Evolutionary conservation across 192 early-diverging fungal genomes (phyloP), one percentile per base, ranked within the genome.

Genomic region (Radiomyces spectabilis): DNA sequence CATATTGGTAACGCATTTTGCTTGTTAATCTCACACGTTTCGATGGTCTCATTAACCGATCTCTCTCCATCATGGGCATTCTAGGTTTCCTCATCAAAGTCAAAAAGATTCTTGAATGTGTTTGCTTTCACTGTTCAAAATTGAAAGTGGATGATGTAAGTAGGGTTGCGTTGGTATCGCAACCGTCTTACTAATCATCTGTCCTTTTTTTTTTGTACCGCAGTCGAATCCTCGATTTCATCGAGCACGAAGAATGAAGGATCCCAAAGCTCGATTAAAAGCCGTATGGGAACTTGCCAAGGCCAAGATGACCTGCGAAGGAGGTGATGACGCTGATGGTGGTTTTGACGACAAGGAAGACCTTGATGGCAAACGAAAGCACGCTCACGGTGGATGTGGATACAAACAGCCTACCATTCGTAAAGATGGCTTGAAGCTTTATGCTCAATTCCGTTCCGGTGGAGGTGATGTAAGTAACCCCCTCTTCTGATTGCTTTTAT

Each of bases 71-170:
- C 19, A 56, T 39, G 38, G n/a, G n/a, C n/a, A n/a, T n/a, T 34
- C 40, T 65, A 89, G 88, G 93, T 54, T 95, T 93, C 75, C 77
- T 99, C 27, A 76, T 74, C 43, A 93, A 90, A 73, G 84, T 96
- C 55, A 99, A 99, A 72, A 97, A 97, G 76, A 85, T 95, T 42
- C 82, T 99, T 15, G 94, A 97, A 77, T 94, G 92, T 68, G 86
- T 99, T 43, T 99, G 96, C 73, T 87, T 85, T 65, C 75, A 83
- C 46, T 99, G 96, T 72, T 89, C 89, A 33, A 95, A 92, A 59
- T 81, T 98, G 45, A 95, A 95, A 71, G 79, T 91, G 4, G 87
- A 94, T 49, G 76, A 78, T 56, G 79, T 79, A 68, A 75, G 73
- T 73, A 57, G 22, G 6, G 12, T 16, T 12, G 13, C 38, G 16